Percentiles rank a stretch among this genome's conserved stretches.
phyloP scores from a whole-genome alignment of 768 basidiomycete genomes.

The Cubamyces sp. region DNA sequence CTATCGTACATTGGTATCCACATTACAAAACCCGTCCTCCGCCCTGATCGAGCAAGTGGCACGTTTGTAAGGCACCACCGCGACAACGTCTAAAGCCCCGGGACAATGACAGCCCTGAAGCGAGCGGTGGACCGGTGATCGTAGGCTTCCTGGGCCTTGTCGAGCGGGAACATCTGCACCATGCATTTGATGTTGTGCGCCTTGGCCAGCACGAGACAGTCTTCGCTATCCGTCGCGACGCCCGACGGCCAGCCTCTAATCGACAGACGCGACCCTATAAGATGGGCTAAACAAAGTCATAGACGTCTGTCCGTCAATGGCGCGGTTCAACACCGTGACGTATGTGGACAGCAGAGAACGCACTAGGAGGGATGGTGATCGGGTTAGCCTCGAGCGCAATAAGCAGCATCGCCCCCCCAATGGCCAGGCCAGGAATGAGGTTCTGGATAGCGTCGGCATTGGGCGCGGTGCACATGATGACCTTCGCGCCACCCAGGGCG shows the following conservation, averaged over 20 bases:
- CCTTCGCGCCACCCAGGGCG: slow-evolving; percentile 43
- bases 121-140: slow-evolving; percentile 25
- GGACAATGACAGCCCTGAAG: slow-evolving; percentile 32
- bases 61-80: no score
- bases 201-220: slow-evolving; percentile 23
- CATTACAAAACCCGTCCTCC: neutral
- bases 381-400: slow-evolving; percentile 24
- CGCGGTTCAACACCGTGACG: neutral
- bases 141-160: slow-evolving; percentile 32
- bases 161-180: slow-evolving; percentile 31
- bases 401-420: slow-evolving; percentile 30
- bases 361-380: slow-evolving; percentile 27
- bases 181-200: slow-evolving; percentile 27
- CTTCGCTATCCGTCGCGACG: slow-evolving; percentile 28
- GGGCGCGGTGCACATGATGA: slow-evolving; percentile 42
- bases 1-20: no score
- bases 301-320: slow-evolving; percentile 4
- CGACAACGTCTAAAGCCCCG: slow-evolving; percentile 2
- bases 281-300: slow-evolving; percentile 13
- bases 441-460: slow-evolving; percentile 20
- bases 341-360: no score
- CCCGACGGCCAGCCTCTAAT: slow-evolving; percentile 33
- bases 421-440: slow-evolving; percentile 28
- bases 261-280: slow-evolving; percentile 29
- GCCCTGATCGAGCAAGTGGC: no score